These are phyloP conservation scores for Vickermania ingenoplastis DNA, from an alignment of 208 protist species.

Conservation along the genomic window DNA sequence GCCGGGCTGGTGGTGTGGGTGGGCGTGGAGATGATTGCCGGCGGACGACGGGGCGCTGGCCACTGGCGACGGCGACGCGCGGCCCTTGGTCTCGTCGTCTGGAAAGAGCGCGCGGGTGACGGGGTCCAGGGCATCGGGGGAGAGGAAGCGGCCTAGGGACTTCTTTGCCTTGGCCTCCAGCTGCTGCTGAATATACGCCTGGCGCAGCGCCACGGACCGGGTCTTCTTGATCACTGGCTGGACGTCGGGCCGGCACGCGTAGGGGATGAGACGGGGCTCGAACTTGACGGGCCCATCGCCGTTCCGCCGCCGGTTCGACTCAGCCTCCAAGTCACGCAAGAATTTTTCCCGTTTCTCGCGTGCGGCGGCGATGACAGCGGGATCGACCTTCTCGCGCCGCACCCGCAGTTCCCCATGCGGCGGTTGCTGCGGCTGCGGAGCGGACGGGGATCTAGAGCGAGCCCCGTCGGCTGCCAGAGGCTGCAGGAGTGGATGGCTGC, in stretches of 20 bases:
- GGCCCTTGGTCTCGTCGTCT: no score
- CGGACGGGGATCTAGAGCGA: background rate
- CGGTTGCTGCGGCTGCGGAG: background rate
- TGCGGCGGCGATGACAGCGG: slow-evolving; percentile 26
- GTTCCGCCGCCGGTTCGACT: slow-evolving; percentile 16
- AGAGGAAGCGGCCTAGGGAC: background rate
- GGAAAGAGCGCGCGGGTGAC: background rate
- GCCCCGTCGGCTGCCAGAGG: background rate
- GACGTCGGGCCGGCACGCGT: slow-evolving; percentile 56
- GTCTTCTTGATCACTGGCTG: slow-evolving; percentile 46
- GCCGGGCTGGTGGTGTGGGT: no score
- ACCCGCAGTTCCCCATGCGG: background rate
- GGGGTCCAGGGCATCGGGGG: background rate
- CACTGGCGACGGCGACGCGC: no score
- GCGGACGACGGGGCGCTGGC: background rate
- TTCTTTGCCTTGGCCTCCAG: background rate
- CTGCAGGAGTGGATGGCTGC: background rate
- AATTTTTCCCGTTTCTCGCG: slow-evolving; percentile 26
- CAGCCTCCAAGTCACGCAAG: slow-evolving; percentile 25
- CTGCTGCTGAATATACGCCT: slow-evolving; percentile 21
- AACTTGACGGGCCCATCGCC: slow-evolving; percentile 34
- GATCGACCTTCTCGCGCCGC: slow-evolving; percentile 33
- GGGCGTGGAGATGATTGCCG: background rate
- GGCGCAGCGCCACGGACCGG: slow-evolving; percentile 39
- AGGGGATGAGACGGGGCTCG: slow-evolving; percentile 59